Conservation (phyloP, 2,329 filamentous ascomycete genomes). For the Westerdykella aurantiaca region DNA sequence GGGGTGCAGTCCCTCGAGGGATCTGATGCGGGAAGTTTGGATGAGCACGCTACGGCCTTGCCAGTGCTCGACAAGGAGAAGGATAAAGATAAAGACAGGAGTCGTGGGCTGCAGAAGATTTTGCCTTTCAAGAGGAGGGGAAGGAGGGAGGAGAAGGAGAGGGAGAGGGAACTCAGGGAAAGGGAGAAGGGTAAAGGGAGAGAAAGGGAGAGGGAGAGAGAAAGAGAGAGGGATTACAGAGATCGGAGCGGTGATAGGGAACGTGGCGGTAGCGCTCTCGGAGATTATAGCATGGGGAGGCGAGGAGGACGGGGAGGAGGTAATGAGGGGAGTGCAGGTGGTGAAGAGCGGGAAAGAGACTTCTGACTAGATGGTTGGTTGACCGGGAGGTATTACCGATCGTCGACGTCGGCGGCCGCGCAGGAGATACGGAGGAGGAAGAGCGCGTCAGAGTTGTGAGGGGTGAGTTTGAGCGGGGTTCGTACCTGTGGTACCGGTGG, state of each 20-base stretch:
- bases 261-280: slow-evolving; percentile 16
- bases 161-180: slow-evolving; percentile 25
- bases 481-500: too few relatives aligned
- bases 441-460: slow-evolving; percentile 25
- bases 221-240: slow-evolving; percentile 8
- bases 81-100: slow-evolving; percentile 34
- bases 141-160: slow-evolving; percentile 31
- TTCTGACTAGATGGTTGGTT: slow-evolving; percentile 37
- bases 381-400: slow-evolving; percentile 15
- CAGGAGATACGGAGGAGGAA: slow-evolving; percentile 25
- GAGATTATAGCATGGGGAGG: slow-evolving; percentile 9
- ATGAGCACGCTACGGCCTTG: slow-evolving; percentile 36
- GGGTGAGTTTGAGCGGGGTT: too few relatives aligned
- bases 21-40: slow-evolving; percentile 32
- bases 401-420: slow-evolving; percentile 1
- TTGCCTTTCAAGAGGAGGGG: slow-evolving; percentile 31
- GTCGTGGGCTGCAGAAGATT: slow-evolving; percentile 36
- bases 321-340: slow-evolving; percentile 1
- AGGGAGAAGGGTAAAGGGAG: slow-evolving; percentile 27
- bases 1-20: slow-evolving; percentile 26
- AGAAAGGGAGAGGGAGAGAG: slow-evolving; percentile 15
- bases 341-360: slow-evolving; percentile 12
- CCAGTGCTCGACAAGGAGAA: slow-evolving; percentile 30
- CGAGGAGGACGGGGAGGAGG: slow-evolving; percentile 6
- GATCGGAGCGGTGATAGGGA: slow-evolving; percentile 14